Evolutionary conservation across 331 rosid genomes (phyloP), one percentile per base, ranked within the genome.

Genomic region (Quercus lobata): DNA sequence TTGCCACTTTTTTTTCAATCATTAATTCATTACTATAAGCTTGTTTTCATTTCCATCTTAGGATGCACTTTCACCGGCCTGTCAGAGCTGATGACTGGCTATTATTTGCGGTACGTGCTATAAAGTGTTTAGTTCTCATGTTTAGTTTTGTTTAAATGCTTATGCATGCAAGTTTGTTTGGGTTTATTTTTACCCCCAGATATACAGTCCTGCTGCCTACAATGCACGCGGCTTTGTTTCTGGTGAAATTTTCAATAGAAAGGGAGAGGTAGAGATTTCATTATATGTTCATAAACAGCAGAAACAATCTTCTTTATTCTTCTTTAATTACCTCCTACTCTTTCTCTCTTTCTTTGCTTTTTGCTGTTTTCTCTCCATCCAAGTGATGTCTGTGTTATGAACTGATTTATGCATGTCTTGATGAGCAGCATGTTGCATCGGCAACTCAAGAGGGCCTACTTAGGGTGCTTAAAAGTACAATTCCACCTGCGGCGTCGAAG

Each of bases 51-150:
- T 87, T 77, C 69, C 52, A 29, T 84, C 65, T 52, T 89, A 94
- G 98, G 66, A 88, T 94, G 89, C 92, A 97, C 97, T 94, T 94
- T 83, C 98, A 94, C 87, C 97, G 98, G 30, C 82, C 87, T 53
- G 16, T 92, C 35, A 90, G 85, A 89, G 98, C 98, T 41, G 97
- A 94, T 84, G 97, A 94, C 73, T 94, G 98, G 97, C 32, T 92
- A 73, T 83, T 94, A 76, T 90, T 87, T 84, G 83, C 55, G 83
- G 97, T 94, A 87, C 82, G 91, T 87, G 78, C 80, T 71, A 71
- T 10, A 9, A 14, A 68, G 57, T 49, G n/a, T 27, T 60, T 58
- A 53, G 30, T 63, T 57, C 29, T 41, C 66, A 60, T 73, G 49
- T 30, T 63, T 10, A 11, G 35, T 70, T 79, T 22, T 4, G 77